Evolutionary conservation across 106 monocot genomes (phyloP).

Genomic region (Phalaenopsis equestris): DNA sequence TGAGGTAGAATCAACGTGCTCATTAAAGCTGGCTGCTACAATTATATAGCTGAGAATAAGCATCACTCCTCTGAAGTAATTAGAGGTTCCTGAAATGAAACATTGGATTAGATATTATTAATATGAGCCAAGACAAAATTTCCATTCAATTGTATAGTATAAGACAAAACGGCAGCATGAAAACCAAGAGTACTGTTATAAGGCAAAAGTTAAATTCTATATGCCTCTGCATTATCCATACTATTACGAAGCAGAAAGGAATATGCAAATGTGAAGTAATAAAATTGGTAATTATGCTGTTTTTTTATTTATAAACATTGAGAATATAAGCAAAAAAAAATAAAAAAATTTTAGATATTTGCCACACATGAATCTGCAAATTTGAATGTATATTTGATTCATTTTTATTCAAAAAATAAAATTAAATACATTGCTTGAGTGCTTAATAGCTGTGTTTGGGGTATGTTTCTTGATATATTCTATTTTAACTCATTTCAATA

Average conservation of each 20-base stretch:
- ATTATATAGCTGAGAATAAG: conserved; percentile 75
- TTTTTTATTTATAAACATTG: background rate
- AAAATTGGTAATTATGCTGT: background rate
- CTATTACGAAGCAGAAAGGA: conserved; percentile 57
- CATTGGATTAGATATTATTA: background rate
- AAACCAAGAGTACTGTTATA: conserved; percentile 58
- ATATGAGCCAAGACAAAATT: background rate
- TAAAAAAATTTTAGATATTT: no score
- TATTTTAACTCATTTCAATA: background rate
- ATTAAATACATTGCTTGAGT: no score
- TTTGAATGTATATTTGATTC: background rate
- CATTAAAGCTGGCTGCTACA: conserved; percentile 75
- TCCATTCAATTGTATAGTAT: background rate
- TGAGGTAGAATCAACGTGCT: conserved; percentile 56
- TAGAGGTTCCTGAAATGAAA: conserved; percentile 46
- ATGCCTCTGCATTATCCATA: conserved; percentile 60
- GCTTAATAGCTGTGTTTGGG: background rate
- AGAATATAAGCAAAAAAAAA: no score
- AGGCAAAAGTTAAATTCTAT: conserved; percentile 79
- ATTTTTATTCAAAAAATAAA: no score
- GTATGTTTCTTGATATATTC: background rate
- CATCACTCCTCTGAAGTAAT: conserved; percentile 77
- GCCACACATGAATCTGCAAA: background rate
- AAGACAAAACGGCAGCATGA: conserved; percentile 40
- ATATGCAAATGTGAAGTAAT: conserved; percentile 28